A percentile compares a stretch with the other conserved stretches of the same genome.
Evolutionary conservation across 352 stramenopile species (phyloP).

Genomic region (Globisporangium paroecandrum): DNA sequence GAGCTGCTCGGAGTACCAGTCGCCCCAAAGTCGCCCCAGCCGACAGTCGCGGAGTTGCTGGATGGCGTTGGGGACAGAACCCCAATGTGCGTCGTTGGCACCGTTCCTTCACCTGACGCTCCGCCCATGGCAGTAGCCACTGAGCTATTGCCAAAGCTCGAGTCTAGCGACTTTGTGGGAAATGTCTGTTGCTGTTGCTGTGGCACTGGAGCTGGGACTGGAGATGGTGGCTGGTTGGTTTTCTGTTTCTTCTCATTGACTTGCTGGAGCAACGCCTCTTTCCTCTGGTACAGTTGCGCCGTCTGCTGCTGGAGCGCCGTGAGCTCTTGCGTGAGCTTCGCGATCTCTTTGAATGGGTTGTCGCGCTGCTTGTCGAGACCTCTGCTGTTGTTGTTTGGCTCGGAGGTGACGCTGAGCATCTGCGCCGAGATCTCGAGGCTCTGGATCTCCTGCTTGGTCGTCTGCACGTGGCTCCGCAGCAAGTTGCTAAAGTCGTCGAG

Average conservation of each 20-base stretch:
- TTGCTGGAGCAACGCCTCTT: constrained; percentile 22
- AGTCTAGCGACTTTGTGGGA: constrained; percentile 1
- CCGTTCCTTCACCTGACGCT: not conserved
- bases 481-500: constrained; percentile 59
- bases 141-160: not conserved
- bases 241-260: constrained; percentile 16
- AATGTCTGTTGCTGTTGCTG: not conserved
- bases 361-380: constrained; percentile 14
- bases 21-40: not conserved
- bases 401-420: constrained; percentile 52
- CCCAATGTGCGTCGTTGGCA: not conserved
- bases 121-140: not conserved
- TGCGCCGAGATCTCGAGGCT: constrained; percentile 60
- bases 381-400: constrained; percentile 17
- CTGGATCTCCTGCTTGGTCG: constrained; percentile 63
- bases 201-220: not conserved
- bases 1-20: not conserved
- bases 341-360: constrained; percentile 28
- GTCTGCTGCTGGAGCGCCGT: constrained; percentile 40
- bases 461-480: constrained; percentile 43
- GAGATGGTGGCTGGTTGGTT: not conserved
- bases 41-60: not conserved
- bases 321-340: constrained; percentile 45
- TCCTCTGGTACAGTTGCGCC: constrained; percentile 24
- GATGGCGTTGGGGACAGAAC: not conserved